These are phyloP conservation scores for Cytospora chrysosperma DNA, from an alignment of 2,329 filamentous ascomycete species.

Conservation along the genomic window DNA sequence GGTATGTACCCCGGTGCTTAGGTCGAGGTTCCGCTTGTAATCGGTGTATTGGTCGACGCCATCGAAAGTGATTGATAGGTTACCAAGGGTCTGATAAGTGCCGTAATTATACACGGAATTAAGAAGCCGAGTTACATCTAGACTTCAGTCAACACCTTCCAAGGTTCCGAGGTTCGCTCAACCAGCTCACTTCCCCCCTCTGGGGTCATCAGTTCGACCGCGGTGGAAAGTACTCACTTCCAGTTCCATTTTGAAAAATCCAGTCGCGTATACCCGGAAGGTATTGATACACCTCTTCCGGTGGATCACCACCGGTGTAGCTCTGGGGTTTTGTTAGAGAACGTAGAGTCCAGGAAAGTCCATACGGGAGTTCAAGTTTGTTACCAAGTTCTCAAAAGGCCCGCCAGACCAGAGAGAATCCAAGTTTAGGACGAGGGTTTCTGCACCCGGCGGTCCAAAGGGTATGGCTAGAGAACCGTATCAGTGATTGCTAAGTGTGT, in stretches of 20 bases:
- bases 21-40: constrained; percentile 44
- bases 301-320: constrained; percentile 49
- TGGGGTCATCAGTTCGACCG: no score
- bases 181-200: background rate
- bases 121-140: constrained; percentile 39
- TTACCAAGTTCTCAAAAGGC: constrained; percentile 40
- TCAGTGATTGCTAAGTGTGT: background rate
- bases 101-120: constrained; percentile 43
- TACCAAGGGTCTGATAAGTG: constrained; percentile 46
- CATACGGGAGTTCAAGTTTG: background rate
- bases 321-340: constrained; percentile 25
- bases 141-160: background rate
- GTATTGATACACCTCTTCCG: constrained; percentile 33
- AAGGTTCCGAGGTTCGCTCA: no score
- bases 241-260: constrained; percentile 50
- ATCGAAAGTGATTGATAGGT: constrained; percentile 42
- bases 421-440: constrained; percentile 46
- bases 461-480: constrained; percentile 36
- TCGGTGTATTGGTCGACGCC: constrained; percentile 31
- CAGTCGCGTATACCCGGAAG: constrained; percentile 43
- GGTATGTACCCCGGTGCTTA: constrained; percentile 42
- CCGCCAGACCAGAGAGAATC: constrained; percentile 52
- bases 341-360: constrained; percentile 13
- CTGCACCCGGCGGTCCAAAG: constrained; percentile 42
- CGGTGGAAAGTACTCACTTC: constrained; percentile 34